phyloP scores from a whole-genome alignment of 2,329 filamentous ascomycete species.

The Hymenoscyphus fructigenus region DNA sequence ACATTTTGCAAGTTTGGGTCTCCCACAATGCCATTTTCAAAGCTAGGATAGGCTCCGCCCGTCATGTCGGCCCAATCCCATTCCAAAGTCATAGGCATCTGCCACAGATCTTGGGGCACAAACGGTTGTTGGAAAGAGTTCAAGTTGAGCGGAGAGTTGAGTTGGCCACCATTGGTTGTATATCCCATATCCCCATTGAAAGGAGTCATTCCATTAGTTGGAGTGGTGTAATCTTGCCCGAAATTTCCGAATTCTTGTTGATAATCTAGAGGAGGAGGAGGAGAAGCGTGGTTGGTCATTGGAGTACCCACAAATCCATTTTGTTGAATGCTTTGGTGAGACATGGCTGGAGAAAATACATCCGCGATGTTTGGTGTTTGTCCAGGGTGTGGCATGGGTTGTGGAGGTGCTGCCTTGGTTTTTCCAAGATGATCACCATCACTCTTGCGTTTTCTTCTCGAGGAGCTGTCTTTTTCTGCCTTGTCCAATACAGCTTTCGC shows the following conservation, averaged over 20 bases:
- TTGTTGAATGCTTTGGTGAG: constrained; percentile 29
- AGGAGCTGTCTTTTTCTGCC: constrained; percentile 70
- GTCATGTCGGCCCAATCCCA: constrained; percentile 70
- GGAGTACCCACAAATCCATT: constrained; percentile 32
- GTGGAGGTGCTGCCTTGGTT: constrained; percentile 27
- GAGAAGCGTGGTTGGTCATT: constrained; percentile 23
- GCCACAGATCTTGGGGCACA: constrained; percentile 90
- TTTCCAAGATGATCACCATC: constrained; percentile 45
- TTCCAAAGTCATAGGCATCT: constrained; percentile 93
- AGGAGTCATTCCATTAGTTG: constrained; percentile 28
- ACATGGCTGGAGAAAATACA: constrained; percentile 31
- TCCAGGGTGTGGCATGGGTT: constrained; percentile 27
- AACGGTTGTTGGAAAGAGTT: constrained; percentile 76
- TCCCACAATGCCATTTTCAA: constrained; percentile 54
- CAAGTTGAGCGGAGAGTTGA: constrained; percentile 34
- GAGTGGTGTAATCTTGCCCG: constrained; percentile 30
- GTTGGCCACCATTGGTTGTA: constrained; percentile 30
- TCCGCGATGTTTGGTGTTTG: constrained; percentile 28
- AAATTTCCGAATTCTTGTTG: constrained; percentile 28
- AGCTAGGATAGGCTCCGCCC: constrained; percentile 61
- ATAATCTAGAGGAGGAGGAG: constrained; percentile 7
- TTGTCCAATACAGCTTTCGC: constrained; percentile 89
- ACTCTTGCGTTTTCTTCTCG: constrained; percentile 79
- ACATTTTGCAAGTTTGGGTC: constrained; percentile 27
- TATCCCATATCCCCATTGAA: constrained; percentile 31